These are phyloP conservation scores for Rugonectria rugulosa DNA, from an alignment of 2,329 filamentous ascomycete species.

Conservation along the genomic window DNA sequence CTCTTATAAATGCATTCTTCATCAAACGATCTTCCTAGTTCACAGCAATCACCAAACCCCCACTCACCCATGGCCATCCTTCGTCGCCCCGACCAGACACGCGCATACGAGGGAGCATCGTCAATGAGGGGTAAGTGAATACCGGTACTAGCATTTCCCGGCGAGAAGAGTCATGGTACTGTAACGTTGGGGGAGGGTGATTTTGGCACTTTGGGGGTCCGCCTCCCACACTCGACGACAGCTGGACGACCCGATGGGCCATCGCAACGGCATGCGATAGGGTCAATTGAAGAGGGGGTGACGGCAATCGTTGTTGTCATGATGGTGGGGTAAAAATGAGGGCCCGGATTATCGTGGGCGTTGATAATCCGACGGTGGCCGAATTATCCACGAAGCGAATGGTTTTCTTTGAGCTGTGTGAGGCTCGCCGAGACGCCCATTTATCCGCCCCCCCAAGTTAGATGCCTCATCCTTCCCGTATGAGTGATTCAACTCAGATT, in stretches of 20 bases:
- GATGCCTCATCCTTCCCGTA: no score
- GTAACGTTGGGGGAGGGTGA: conserved; percentile 21
- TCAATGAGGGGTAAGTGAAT: not conserved
- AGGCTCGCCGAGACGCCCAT: no score
- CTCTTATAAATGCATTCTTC: conserved; percentile 1
- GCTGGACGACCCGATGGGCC: conserved; percentile 16
- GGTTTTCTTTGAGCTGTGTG: no score
- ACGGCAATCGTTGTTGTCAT: conserved; percentile 8
- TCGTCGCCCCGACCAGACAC: not conserved
- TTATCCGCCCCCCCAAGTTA: no score
- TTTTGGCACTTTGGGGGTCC: conserved; percentile 34
- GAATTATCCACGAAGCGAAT: conserved; percentile 35
- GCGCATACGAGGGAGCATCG: not conserved
- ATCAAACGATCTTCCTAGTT: not conserved
- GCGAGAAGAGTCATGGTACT: conserved; percentile 18
- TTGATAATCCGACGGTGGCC: conserved; percentile 28
- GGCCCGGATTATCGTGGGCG: conserved; percentile 34
- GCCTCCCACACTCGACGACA: conserved; percentile 19
- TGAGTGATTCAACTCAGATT: not conserved
- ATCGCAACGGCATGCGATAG: conserved; percentile 32
- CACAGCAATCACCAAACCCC: not conserved
- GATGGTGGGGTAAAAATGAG: conserved; percentile 3
- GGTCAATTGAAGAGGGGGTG: conserved; percentile 18
- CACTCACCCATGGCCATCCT: not conserved
- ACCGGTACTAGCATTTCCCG: conserved; percentile 25